Evolutionary conservation across 129 eudicot genomes (phyloP), one percentile per base, ranked within the genome.

Genomic region (Erigeron canadensis): DNA sequence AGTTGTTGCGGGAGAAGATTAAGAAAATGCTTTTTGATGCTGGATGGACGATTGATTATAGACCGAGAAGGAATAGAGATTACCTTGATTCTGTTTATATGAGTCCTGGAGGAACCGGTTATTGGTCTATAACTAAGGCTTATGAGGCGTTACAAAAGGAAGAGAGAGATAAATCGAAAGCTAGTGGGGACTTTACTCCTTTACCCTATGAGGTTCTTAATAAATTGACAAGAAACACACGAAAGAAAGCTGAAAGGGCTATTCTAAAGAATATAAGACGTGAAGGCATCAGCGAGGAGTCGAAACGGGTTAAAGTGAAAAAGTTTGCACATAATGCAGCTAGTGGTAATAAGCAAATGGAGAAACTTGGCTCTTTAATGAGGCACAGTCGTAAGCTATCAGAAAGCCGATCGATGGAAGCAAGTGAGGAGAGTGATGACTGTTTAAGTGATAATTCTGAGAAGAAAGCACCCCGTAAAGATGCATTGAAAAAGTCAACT

Each of bases 1-100:
- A 89, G 72, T 37, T 83, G 43, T 60, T 92, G 65, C 83, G 98
- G 16, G 98, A 92, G 48, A 81, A 84, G 79, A 92, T 92, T 43
- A 85, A 89, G 82, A 87, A 74, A 21, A 89, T 92, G 98, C 88
- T 92, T 46, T 37, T 92, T 43, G 79, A 70, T 69, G 95, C 91
- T 57, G 96, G 98, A n/a, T 92, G 98, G 98, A 89, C 80, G 10
- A 92, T 92, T 46, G 98, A 92, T 83, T 85, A 89, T 69, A 85
- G 98, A 81, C 96, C 96, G 62, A 81, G 96, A 81, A 71, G 88
- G 61, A 84, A 83, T 68, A 80, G 98, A 79, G 98, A 92, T 68
- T 92, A 92, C 76, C 69, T 80, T 54, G 98, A 92, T 89, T 89
- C 98, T 18, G 96, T 92, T 58, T 92, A 92, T 77, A 87, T 92